Conservation (phyloP, 208 protist genomes). For the Crithidia brevicula region DNA sequence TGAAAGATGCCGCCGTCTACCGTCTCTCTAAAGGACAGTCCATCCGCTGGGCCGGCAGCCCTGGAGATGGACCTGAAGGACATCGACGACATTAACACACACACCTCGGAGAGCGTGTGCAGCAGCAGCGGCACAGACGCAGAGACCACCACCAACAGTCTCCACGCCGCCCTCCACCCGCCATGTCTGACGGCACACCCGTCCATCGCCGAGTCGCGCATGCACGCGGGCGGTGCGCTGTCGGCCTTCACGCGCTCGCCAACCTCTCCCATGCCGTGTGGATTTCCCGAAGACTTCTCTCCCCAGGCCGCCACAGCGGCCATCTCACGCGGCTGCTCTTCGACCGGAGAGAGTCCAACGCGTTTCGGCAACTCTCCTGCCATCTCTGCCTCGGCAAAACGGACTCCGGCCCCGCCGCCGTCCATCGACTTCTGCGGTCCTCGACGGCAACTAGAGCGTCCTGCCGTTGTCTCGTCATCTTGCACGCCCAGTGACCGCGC, state of each 20-base stretch:
- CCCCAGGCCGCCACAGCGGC: background rate
- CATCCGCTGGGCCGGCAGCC: background rate
- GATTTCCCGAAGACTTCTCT: conserved; percentile 10
- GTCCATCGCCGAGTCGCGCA: background rate
- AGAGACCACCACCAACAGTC: conserved; percentile 3
- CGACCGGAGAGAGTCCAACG: background rate
- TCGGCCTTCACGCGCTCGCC: background rate
- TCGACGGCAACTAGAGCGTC: no score
- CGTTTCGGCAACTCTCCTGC: background rate
- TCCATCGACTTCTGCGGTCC: conserved; percentile 25
- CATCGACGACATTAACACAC: conserved; percentile 30
- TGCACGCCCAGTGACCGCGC: no score
- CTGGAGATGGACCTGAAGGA: conserved; percentile 13
- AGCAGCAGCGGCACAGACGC: conserved; percentile 29
- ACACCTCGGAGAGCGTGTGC: conserved; percentile 29
- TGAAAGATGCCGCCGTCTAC: conserved; percentile 4
- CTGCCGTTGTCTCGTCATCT: no score
- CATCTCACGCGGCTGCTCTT: background rate
- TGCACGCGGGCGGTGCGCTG: background rate
- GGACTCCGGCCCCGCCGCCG: conserved; percentile 16
- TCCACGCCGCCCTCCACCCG: background rate
- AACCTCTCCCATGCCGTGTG: conserved; percentile 14
- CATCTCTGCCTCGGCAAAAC: background rate
- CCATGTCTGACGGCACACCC: background rate
- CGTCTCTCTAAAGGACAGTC: background rate